Evolutionary conservation across 2,329 filamentous ascomycete species (phyloP).

Genomic region (Alternaria sp.): DNA sequence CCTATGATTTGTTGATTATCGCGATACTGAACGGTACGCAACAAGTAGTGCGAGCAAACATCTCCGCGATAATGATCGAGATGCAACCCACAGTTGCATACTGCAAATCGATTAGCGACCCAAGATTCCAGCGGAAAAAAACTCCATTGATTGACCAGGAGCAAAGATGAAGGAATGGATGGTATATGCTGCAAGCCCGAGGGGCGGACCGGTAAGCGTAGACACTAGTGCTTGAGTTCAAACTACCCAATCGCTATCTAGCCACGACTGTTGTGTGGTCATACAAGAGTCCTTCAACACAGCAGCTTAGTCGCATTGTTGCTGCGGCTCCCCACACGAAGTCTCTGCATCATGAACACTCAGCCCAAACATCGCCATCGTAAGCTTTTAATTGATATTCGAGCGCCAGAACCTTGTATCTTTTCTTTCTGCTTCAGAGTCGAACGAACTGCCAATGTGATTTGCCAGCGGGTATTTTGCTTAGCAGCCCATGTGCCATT

Average conservation of each 20-base stretch:
- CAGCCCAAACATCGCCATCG: neutral
- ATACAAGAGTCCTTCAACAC: neutral
- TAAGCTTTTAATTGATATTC: neutral
- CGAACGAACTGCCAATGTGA: slow-evolving; percentile 22
- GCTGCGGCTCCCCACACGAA: neutral
- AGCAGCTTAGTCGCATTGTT: neutral
- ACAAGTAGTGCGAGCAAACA: no score
- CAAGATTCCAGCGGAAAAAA: neutral
- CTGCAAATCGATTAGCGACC: no score
- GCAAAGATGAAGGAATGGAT: neutral
- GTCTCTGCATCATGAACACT: neutral
- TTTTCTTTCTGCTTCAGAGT: neutral
- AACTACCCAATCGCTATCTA: neutral
- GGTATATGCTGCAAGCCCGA: neutral
- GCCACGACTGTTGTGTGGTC: neutral
- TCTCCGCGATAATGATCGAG: no score
- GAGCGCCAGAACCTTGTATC: neutral
- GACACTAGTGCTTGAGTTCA: neutral
- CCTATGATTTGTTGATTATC: no score
- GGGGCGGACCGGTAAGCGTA: neutral
- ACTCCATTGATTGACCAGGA: neutral
- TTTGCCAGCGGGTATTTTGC: slow-evolving; percentile 17
- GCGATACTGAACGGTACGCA: no score
- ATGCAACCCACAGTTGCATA: no score
- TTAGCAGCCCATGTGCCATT: neutral